Conservation (phyloP, 345 rosid species). For the Hibiscus tridactylites region DNA sequence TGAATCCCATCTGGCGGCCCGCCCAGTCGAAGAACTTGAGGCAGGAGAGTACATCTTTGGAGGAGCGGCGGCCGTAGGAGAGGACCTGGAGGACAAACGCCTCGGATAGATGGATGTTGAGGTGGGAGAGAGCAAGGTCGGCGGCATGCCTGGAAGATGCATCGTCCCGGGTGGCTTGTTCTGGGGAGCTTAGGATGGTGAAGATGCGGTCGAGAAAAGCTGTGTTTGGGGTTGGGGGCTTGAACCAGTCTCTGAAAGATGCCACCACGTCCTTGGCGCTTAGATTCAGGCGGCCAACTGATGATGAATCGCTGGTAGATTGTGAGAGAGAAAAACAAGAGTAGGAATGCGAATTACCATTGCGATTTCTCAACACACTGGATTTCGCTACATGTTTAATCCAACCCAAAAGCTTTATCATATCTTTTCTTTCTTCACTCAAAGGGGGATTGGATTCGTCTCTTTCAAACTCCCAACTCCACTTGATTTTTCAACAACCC, state of each 20-base stretch:
- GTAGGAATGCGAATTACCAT: neutral
- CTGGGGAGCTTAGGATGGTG: constrained; percentile 23
- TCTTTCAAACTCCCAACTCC: neutral
- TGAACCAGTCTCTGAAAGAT: constrained; percentile 60
- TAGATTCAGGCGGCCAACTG: neutral
- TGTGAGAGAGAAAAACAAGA: neutral
- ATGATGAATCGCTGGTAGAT: neutral
- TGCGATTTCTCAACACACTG: no score
- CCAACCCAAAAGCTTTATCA: neutral
- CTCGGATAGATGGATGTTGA: constrained; percentile 48
- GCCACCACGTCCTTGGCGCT: constrained; percentile 29
- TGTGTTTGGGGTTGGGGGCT: constrained; percentile 14
- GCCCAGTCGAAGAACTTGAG: constrained; percentile 94
- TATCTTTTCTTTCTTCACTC: neutral
- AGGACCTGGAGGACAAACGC: constrained; percentile 56
- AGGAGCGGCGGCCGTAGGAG: constrained; percentile 25
- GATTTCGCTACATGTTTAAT: neutral
- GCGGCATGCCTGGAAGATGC: constrained; percentile 13
- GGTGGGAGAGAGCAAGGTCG: constrained; percentile 29
- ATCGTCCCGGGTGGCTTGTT: constrained; percentile 15
- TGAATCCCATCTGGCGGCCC: constrained; percentile 52
- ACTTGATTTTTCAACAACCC: neutral
- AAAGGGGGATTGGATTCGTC: neutral
- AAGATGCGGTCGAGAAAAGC: constrained; percentile 34
- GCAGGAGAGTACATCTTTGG: constrained; percentile 46